A percentile compares a stretch with the other conserved stretches of the same genome.
phyloP scores from a whole-genome alignment of 441 rosid genomes.

The Theobroma grandiflorum region DNA sequence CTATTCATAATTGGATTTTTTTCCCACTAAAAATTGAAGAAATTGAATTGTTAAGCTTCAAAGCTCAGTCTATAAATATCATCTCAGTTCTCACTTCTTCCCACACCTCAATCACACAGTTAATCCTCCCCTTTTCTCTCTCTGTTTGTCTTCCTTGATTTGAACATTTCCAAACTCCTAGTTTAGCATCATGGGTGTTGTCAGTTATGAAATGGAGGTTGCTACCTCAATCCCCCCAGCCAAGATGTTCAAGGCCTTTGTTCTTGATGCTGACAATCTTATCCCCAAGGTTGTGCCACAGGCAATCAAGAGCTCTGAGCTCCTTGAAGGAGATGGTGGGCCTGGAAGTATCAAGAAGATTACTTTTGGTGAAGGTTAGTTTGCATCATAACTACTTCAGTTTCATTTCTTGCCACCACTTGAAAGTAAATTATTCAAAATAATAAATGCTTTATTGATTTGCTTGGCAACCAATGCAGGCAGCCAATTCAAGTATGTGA shows the following conservation, averaged over 20 bases:
- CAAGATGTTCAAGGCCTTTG: conserved; percentile 34
- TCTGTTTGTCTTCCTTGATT: not conserved
- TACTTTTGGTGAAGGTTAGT: conserved; percentile 32
- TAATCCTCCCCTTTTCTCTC: not conserved
- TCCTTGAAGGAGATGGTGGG: conserved; percentile 39
- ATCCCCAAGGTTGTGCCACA: conserved; percentile 26
- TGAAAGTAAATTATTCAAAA: too few species aligned
- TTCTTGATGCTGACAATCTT: conserved; percentile 29
- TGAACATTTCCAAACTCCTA: not conserved
- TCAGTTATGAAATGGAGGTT: conserved; percentile 28
- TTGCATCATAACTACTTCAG: not conserved
- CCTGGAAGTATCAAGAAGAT: conserved; percentile 31
- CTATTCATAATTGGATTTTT: not conserved
- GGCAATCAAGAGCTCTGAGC: not conserved
- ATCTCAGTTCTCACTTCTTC: not conserved
- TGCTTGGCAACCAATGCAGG: conserved; percentile 11
- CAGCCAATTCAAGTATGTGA: conserved; percentile 27
- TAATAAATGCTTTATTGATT: too few species aligned
- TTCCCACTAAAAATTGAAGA: not conserved
- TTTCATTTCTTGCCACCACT: not conserved
- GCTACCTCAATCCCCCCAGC: not conserved
- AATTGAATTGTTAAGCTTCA: not conserved
- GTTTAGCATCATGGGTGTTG: conserved; percentile 26
- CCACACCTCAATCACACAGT: not conserved
- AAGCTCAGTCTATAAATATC: not conserved